Evolutionary conservation across 108 stramenopile species (phyloP), one percentile per base, ranked within the genome.

Genomic region (Nitzschia sp.): DNA sequence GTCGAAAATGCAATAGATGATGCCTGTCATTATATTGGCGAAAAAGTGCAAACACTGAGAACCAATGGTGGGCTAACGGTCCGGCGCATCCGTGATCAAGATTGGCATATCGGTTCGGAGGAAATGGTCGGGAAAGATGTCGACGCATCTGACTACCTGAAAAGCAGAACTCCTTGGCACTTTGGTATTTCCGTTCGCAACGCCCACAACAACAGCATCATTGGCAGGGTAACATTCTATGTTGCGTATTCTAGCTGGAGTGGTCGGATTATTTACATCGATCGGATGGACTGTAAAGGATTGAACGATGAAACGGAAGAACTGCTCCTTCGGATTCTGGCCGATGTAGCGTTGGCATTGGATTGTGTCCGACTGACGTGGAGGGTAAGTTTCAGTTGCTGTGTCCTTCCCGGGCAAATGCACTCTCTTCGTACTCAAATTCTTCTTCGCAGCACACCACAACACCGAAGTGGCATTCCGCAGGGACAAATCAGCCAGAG

Each of bases 181-280:
- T 64, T 64, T 64, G 63, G 46, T 1, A 6, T 64, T 26, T 35
- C 36, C 16, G 4, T 64, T 21, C 41, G 21, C 29, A 27, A 64
- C 33, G 13, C 23, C 6, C 26, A 57, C 23, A 50, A 50, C 19
- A 50, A 11, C 4, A 21, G 19, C 4, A n/a, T 16, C 9, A 22
- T 16, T n/a, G 60, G 60, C 3, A 45, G 67, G 5, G 55, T 69
- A 2, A 54, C 75, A 0, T 80, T 76, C 30, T 80, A 76, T 50
- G 31, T 74, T 26, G 75, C 71, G 1, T 80, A 76, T 33, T 76
- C 75, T 19, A 76, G 69, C 2, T 80, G 80, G 80, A 65, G 75
- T 68, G 80, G 75, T 15, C 46, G 71, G 13, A 44, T 68, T 28
- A 19, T 80, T 2, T 72, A 63, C 44, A 9, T 71, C 21, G 73